phyloP scores from a whole-genome alignment of 2,329 filamentous ascomycete genomes.

The Aspergillus chevalieri region DNA sequence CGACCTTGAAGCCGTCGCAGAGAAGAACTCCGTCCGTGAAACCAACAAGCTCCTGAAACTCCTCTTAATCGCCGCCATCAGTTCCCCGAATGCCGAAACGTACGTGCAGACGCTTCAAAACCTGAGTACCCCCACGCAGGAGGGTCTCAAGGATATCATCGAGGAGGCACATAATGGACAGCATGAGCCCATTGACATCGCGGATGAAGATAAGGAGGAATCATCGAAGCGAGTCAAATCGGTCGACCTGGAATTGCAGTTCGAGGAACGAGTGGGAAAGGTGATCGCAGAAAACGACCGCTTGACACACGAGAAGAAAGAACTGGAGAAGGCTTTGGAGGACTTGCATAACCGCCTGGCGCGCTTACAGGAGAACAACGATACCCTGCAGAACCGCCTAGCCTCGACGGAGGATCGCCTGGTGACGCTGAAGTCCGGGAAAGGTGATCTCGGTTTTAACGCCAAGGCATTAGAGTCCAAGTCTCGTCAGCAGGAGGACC shows the following conservation, averaged over 20 bases:
- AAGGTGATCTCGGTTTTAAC: constrained; percentile 43
- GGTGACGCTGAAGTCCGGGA: constrained; percentile 48
- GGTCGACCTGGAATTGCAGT: constrained; percentile 41
- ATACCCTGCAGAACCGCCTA: constrained; percentile 40
- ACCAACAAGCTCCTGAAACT: constrained; percentile 55
- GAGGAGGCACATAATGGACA: constrained; percentile 41
- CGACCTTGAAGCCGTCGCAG: constrained; percentile 43
- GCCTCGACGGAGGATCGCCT: constrained; percentile 44
- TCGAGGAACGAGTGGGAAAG: constrained; percentile 44
- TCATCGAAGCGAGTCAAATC: constrained; percentile 27
- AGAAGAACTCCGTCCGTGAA: constrained; percentile 38
- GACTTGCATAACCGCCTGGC: constrained; percentile 57
- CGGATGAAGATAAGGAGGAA: constrained; percentile 33
- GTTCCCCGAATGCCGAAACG: constrained; percentile 50
- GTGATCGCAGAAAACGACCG: constrained; percentile 54
- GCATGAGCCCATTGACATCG: constrained; percentile 29
- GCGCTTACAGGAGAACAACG: constrained; percentile 48
- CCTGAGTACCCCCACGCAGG: constrained; percentile 39
- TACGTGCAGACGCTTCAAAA: constrained; percentile 48
- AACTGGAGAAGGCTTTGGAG: constrained; percentile 41
- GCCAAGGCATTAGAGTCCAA: constrained; percentile 42
- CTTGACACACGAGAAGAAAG: constrained; percentile 46
- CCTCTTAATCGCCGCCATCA: constrained; percentile 57
- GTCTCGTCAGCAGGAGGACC: constrained; percentile 58
- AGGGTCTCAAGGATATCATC: constrained; percentile 43